These are phyloP conservation scores for Xylaria sp. DNA, from an alignment of 2,329 filamentous ascomycete genomes.

Conservation along the genomic window DNA sequence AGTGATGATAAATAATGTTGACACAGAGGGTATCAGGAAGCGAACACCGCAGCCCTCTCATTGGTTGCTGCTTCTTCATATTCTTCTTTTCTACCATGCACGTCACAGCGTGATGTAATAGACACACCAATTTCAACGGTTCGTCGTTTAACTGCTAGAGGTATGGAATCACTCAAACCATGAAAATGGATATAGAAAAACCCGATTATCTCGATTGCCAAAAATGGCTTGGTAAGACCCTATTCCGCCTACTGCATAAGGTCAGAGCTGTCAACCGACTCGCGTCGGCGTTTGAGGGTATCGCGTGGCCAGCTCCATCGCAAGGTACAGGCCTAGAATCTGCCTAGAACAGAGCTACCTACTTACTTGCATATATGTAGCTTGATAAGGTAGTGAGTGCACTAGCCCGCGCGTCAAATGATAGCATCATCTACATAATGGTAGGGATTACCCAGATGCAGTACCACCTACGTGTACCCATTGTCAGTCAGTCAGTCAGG, in stretches of 20 bases:
- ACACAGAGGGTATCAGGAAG: not conserved
- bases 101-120: not conserved
- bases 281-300: slow-evolving; percentile 20
- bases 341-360: too few relatives aligned
- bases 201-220: not conserved
- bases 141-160: not conserved
- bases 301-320: not conserved
- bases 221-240: not conserved
- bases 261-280: slow-evolving; percentile 7
- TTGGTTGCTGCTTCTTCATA: not conserved
- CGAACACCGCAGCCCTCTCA: not conserved
- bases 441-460: slow-evolving; percentile 3
- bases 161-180: not conserved
- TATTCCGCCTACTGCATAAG: not conserved
- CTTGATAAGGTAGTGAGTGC: not conserved
- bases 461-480: not conserved
- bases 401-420: slow-evolving; percentile 21
- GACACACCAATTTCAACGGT: not conserved
- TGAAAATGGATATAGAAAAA: not conserved
- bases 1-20: not conserved
- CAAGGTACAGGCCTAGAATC: too few relatives aligned
- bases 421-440: slow-evolving; percentile 13
- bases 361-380: too few relatives aligned
- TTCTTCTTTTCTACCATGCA: not conserved
- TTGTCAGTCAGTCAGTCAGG: too few relatives aligned